Evolutionary conservation across 31 red algal genomes (phyloP).

Genomic region (Asparagopsis taxiformis): DNA sequence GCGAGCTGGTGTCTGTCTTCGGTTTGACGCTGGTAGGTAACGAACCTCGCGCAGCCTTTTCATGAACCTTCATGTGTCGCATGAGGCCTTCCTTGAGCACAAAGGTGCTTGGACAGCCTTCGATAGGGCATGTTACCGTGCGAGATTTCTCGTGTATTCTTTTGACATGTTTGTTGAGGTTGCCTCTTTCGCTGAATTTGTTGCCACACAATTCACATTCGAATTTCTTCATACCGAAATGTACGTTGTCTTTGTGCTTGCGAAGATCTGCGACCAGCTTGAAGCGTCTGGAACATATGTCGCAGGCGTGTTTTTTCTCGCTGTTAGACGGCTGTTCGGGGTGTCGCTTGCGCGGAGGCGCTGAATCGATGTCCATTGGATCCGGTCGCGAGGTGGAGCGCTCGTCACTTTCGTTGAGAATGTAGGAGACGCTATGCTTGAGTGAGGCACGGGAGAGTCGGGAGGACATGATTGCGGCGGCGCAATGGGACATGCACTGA

Average conservation of each 20-base stretch:
- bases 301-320: constrained; percentile 35
- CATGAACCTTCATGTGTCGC: constrained; percentile 51
- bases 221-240: constrained; percentile 37
- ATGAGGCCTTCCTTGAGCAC: constrained; percentile 46
- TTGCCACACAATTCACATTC: constrained; percentile 42
- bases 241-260: constrained; percentile 48
- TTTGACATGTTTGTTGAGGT: constrained; percentile 70
- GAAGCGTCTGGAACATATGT: constrained; percentile 17
- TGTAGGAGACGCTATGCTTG: constrained; percentile 48
- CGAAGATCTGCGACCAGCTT: constrained; percentile 31
- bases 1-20: too few relatives aligned
- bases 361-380: constrained; percentile 13
- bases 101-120: constrained; percentile 32
- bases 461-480: constrained; percentile 13
- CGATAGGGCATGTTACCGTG: constrained; percentile 20
- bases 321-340: neutral
- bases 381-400: neutral
- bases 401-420: constrained; percentile 43
- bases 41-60: neutral
- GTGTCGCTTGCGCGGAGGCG: neutral
- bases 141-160: constrained; percentile 38
- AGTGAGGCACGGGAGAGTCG: constrained; percentile 8
- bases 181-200: constrained; percentile 47
- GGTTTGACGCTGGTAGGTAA: too few relatives aligned
- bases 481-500: too few relatives aligned